Base-by-base conservation (phyloP, 352 stramenopile species). In the Globisporangium carolinianum region DNA sequence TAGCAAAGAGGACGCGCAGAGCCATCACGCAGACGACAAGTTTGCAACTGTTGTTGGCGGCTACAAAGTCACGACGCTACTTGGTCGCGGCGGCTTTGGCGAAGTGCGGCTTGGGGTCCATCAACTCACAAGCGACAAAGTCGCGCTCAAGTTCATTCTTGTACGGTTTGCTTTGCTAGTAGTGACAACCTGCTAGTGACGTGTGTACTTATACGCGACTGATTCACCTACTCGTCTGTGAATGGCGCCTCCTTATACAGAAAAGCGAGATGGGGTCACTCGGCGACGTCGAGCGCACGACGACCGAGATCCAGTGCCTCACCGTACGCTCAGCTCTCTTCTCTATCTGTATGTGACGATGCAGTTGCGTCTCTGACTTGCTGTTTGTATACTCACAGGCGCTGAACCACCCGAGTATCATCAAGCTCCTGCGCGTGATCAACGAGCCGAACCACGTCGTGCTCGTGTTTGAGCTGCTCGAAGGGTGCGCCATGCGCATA, bases 201-300 rank as follows among this genome's bases (percentile, higher is more conserved):
- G 42, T 47, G 12, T 6, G 11, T 15, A 15, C 42, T 47, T 5
- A 32, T 32, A 32, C 24, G 32, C 1, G 15, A 51, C 45, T 57
- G 36, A 15, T 24, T 41, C 15, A 14, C 50, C 57, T 1, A 41
- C 43, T 6, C 11, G 14, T 4, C 0, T 15, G 6, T 39, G 17
- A 5, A 32, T 32, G 24, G 24, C 24, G 24, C 24, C 24, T 32
- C 24, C 24, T 14, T 24, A 2, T 1, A 35, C 18, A 85, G 75
- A 88, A 96, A 90, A 87, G 79, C 54, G 81, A 94, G 53, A 94
- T 96, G 73, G 76, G 78, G 6, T 91, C 80, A n/a, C 70, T 96
- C 38, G 84, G 78, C 43, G 86, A 91, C 37, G 84, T 90, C n/a
- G 83, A 95, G 66, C 72, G 84, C 51, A 93, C 85, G 9, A 93